Evolutionary conservation across 169 alveolate species (phyloP), one percentile per base, ranked within the genome.

Genomic region (Plasmodium adleri): DNA sequence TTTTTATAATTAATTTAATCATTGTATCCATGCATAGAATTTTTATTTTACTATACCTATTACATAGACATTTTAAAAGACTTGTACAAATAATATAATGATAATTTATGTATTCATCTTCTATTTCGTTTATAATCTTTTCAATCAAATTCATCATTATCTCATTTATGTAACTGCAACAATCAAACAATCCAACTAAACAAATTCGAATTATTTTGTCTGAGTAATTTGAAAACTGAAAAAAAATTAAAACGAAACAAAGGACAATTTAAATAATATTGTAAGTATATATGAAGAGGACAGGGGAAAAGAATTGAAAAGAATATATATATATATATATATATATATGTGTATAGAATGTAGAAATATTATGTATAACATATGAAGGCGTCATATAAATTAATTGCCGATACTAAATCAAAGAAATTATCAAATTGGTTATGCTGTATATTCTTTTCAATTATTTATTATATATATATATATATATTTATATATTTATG

Each of bases 101-200:
- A 22, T 76, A 76, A 26, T 64, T 76, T 43, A 76, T 58, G 49
- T 63, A 76, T 8, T 47, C 24, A 17, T 76, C 76, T 49, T 76
- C 89, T 17, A 76, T 13, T 63, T 45, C 39, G 13, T 49, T 43
- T 22, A 76, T 49, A 24, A 63, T 63, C 17, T 64, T 75, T 58
- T 76, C 74, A 10, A 76, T 64, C 39, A 76, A 76, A 68, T 68
- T 76, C 89, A 76, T 76, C 75, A 76, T 76, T 20, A 76, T 26
- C 28, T 15, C 63, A 43, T 76, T 76, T 63, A 76, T 76, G 39
- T 22, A 52, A 45, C 58, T 22, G 24, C 89, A 76, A 20, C 62
- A 32, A 70, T 76, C 89, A 49, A 76, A 64, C 12, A 76, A 28
- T 6, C 89, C 89, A 32, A 50, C 20, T 15, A 76, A 17, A 10